Evolutionary conservation across 768 basidiomycete species (phyloP), one percentile per base, ranked within the genome.

Genomic region (Boletus rubroflammeus): DNA sequence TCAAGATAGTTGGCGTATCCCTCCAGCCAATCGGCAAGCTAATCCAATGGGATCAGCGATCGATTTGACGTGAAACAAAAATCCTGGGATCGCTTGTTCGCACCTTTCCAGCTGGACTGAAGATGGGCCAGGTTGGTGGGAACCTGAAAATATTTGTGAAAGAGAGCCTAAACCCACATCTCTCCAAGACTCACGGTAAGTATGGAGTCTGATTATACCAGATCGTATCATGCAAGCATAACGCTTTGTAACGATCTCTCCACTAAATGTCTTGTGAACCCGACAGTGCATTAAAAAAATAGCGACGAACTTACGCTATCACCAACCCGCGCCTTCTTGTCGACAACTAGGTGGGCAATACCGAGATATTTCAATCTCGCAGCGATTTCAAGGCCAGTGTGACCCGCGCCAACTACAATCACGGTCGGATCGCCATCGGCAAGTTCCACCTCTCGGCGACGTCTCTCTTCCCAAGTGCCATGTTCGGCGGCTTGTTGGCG

Each of bases 1-100:
- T 87, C 86, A 32, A 86, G 73, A 3, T 75, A 64, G 5, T 79
- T 73, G 0, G 80, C 84, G 55, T 87, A 88, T 5, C 70, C 72
- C 62, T 88, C 85, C 15, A 87, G 68, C 81, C 83, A 88, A 56
- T 82, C 80, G 2, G 79, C 85, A n/a, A 88, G 74, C 80, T 83
- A 47, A 11, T 26, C 6, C 13, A 32, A 56, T 6, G 40, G 14
- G 11, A n/a, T 56, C 8, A 45, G 7, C 29, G 23, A 42, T 38
- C 29, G 19, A 40, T 36, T 4, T 14, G 14, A 50, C 9, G 8
- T 31, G 35, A 45, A 13, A 45, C 5, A 28, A 29, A 17, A 6
- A 23, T 7, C 5, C 15, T 4, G 6, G 2, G 5, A 29, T 13
- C 5, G 10, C 10, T 25, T 3, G 14, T 11, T 11, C 54, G 6